Evolutionary conservation across 1,139 yeast species (phyloP), one percentile per base, ranked within the genome.

Genomic region (Hansenula sp.): DNA sequence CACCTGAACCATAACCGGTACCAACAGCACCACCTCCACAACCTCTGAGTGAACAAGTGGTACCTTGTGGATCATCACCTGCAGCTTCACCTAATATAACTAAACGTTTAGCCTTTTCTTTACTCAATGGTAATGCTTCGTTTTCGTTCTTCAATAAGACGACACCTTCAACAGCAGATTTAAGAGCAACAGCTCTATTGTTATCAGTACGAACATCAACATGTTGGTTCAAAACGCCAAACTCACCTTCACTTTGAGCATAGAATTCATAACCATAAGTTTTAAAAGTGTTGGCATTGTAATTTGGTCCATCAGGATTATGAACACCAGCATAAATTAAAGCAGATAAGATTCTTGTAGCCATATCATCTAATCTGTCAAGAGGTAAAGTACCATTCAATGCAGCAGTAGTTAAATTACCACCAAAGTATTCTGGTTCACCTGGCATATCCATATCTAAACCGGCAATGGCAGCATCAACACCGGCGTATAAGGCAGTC

Each of bases 371-470:
- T 20, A 77, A 59, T 44, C 82, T 61, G 45, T 64, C 64, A 46
- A 71, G 73, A 2, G 79, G 72, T 7, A 77, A 55, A 0, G 81
- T 69, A 21, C 69, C 69, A 55, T 77, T 77, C 55, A 71, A 69
- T 8, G 75, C 70, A 2, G 79, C 71, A 69, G 54, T 0, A 82
- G 82, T 75, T 42, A 79, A 60, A 35, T 73, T 60, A 3, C 77
- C 71, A 2, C 82, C 83, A 73, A 76, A 75, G 46, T 65, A 69
- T 6, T 79, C 68, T 41, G 67, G 62, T 42, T 75, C 78, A 19
- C 82, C 82, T 0, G 84, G 84, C 83, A 78, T 77, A 16, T 72
- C 63, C 80, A 79, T 74, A 57, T 79, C 84, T 26, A 76, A 60
- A 8, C 85, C 85, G 1, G 82, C 69, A 18, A 74, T 59, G 1